Evolutionary conservation across 2,329 filamentous ascomycete species (phyloP), one percentile per base, ranked within the genome.

Genomic region (Didymella exigua): DNA sequence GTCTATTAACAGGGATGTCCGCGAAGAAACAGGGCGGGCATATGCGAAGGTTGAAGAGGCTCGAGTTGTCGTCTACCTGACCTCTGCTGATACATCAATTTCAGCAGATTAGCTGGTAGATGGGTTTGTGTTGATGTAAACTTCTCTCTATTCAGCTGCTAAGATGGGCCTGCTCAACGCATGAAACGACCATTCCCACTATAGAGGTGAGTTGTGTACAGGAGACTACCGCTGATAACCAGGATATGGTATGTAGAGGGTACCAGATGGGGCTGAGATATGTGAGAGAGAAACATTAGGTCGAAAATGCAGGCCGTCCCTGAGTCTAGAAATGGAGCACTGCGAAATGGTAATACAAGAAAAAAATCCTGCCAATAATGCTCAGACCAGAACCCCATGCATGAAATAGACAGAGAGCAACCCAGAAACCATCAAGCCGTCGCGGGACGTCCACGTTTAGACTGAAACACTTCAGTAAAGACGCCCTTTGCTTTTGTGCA

Each of bases 401-500:
- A 45, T 31, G 38, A 41, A 38, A 27, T 11, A 30, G 26, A 26
- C 16, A 36, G 24, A 33, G 19, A 47, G 33, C 31, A 52, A 50
- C 66, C 60, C 66, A 62, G 58, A 51, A 50, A 23, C 14, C 51
- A 40, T 42, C 42, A 38, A 42, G 60, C 52, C 52, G 60, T 59
- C 36, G 41, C 52, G 62, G 58, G 19, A 57, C 21, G 59, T 56
- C 65, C 63, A 68, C 62, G 62, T 64, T 65, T 47, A 63, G 51
- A 57, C 58, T 67, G 64, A 71, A 72, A 70, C 69, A 59, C 46
- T 56, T 66, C 65, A 66, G 60, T 65, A 62, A 56, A 62, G 58
- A 51, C 50, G 59, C 45, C 59, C 49, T 52, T 70, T 72, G 66
- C 70, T 74, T 71, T 72, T 73, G 62, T 63, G 64, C 53, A 59